Percentiles rank a stretch among this genome's conserved stretches.
Evolutionary conservation across 345 rosid genomes (phyloP).

Genomic region (Odontarrhena argentea): DNA sequence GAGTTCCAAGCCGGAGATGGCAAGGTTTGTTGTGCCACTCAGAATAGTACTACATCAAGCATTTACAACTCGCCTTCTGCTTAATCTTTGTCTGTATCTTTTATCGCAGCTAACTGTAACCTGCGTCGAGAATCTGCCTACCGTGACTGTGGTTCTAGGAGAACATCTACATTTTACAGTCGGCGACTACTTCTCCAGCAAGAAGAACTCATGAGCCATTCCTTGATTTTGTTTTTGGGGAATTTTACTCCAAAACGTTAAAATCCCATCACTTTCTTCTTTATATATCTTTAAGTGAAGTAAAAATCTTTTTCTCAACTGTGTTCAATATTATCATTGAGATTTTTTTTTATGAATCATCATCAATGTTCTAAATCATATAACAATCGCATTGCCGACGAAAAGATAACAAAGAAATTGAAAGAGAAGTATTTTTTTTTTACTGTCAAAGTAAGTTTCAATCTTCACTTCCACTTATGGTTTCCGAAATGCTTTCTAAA

Average conservation of each 20-base stretch:
- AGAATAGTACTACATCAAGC: background rate
- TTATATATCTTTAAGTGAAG: background rate
- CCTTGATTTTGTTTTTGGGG: background rate
- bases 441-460: conserved; percentile 17
- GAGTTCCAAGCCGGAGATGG: conserved; percentile 78
- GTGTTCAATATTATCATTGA: conserved; percentile 6
- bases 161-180: conserved; percentile 61
- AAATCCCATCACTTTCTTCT: background rate
- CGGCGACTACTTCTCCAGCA: conserved; percentile 51
- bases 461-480: conserved; percentile 48
- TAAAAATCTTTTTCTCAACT: no score
- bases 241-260: background rate
- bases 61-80: background rate
- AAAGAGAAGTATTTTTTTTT: background rate
- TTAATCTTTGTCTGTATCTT: background rate
- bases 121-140: conserved; percentile 62
- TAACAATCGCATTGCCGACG: conserved; percentile 9
- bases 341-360: conserved; percentile 39
- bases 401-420: conserved; percentile 14
- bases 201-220: conserved; percentile 11
- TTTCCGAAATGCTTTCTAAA: conserved; percentile 81
- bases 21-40: conserved; percentile 54
- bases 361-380: conserved; percentile 6
- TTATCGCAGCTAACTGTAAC: conserved; percentile 54
- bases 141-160: conserved; percentile 53